These are phyloP conservation scores for Trichoderma breve DNA, from an alignment of 2,329 filamentous ascomycete species.

Conservation along the genomic window DNA sequence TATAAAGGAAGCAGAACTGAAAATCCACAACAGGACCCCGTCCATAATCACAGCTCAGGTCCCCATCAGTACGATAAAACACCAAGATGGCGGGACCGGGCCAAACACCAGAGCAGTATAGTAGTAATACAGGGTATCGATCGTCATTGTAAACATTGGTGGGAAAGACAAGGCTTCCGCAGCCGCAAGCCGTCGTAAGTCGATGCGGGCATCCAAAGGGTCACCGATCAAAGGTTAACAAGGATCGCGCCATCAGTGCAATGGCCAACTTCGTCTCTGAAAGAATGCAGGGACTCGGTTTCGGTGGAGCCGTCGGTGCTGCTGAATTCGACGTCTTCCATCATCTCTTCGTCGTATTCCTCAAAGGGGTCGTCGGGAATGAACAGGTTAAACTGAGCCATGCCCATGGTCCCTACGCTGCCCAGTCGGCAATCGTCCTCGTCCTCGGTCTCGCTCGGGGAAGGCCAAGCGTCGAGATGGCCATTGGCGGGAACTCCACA, in stretches of 20 bases:
- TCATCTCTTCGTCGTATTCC: constrained; percentile 41
- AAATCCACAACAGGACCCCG: constrained; percentile 26
- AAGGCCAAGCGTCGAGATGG: constrained; percentile 21
- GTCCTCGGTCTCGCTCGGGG: not conserved
- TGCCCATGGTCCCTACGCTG: constrained; percentile 28
- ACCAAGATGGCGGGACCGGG: not conserved
- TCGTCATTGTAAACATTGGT: not conserved
- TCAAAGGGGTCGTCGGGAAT: constrained; percentile 34
- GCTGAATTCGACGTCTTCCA: constrained; percentile 29
- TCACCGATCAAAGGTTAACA: constrained; percentile 22
- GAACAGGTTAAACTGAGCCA: constrained; percentile 32
- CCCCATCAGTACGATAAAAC: constrained; percentile 4
- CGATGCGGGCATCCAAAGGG: not conserved
- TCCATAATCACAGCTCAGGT: not conserved
- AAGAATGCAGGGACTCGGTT: not conserved
- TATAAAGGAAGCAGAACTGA: constrained; percentile 26
- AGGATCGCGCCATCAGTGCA: constrained; percentile 27
- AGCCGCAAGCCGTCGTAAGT: not conserved
- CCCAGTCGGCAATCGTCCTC: constrained; percentile 16
- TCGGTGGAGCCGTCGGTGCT: constrained; percentile 22
- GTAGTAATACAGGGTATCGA: not conserved
- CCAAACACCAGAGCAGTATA: not conserved
- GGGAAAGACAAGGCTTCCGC: not conserved
- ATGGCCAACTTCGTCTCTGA: constrained; percentile 1
- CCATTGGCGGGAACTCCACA: constrained; percentile 35